Percentiles rank a stretch among this genome's conserved stretches.
These are phyloP conservation scores for Fusarium lateritium DNA, from an alignment of 2,329 filamentous ascomycete species.

Conservation along the genomic window DNA sequence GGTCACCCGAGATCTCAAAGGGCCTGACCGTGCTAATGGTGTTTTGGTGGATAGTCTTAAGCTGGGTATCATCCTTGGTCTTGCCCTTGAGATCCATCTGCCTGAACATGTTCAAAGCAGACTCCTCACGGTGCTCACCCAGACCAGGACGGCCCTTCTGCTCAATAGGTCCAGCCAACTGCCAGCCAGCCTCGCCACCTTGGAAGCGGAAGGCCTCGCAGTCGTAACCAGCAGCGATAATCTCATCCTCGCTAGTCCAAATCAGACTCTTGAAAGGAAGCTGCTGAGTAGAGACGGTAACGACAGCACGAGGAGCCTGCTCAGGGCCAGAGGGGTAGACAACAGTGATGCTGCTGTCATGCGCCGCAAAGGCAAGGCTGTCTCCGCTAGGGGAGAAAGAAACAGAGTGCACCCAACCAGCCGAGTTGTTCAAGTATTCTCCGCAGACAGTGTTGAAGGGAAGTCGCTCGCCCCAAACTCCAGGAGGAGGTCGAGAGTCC, in stretches of 20 bases:
- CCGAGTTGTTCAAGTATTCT: constrained; percentile 95
- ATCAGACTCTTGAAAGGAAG: constrained; percentile 93
- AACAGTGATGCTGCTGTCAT: constrained; percentile 96
- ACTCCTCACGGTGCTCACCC: constrained; percentile 83
- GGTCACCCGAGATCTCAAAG: constrained; percentile 76
- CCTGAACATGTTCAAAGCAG: constrained; percentile 96
- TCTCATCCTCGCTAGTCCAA: constrained; percentile 93
- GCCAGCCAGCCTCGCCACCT: constrained; percentile 85
- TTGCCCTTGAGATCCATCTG: constrained; percentile 99
- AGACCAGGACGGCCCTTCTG: constrained; percentile 74
- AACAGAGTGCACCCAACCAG: constrained; percentile 95
- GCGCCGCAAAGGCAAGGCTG: constrained; percentile 92
- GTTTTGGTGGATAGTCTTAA: constrained; percentile 97
- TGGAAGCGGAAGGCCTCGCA: constrained; percentile 91
- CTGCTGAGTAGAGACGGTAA: constrained; percentile 90
- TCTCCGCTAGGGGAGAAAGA: constrained; percentile 94
- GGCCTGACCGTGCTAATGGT: constrained; percentile 88
- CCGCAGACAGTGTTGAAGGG: constrained; percentile 99
- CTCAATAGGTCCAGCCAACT: constrained; percentile 85
- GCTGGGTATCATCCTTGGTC: constrained; percentile 89
- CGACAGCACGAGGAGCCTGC: constrained; percentile 88
- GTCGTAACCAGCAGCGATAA: constrained; percentile 94
- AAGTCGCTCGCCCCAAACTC: constrained; percentile 93
- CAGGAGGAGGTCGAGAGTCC: constrained; percentile 86
- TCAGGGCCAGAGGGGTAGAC: constrained; percentile 95